Percentiles rank a stretch among this genome's conserved stretches.
These are phyloP conservation scores for Eucalyptus pauciflora DNA, from an alignment of 345 rosid genomes.

Conservation along the genomic window DNA sequence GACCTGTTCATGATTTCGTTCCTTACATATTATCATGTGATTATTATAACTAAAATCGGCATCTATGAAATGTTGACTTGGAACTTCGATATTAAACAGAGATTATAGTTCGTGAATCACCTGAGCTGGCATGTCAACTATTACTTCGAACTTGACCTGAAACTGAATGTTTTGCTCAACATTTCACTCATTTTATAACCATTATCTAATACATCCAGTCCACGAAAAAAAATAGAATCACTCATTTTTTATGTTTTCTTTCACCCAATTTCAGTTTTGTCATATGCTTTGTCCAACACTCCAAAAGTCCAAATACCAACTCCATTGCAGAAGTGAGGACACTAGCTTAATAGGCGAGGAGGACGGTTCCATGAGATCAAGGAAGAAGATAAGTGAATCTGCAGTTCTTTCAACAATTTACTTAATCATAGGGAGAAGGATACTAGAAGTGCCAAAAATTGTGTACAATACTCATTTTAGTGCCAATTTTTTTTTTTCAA, in stretches of 20 bases:
- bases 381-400: not conserved
- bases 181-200: not conserved
- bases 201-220: too few relatives aligned
- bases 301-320: not conserved
- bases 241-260: not conserved
- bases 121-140: not conserved
- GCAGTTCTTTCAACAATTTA: too few relatives aligned
- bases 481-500: too few relatives aligned
- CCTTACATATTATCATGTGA: not conserved
- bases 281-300: not conserved
- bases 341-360: not conserved
- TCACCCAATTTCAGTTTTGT: not conserved
- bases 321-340: not conserved
- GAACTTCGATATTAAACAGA: not conserved
- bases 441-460: too few relatives aligned
- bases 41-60: not conserved
- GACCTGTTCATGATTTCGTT: not conserved
- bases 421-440: too few relatives aligned
- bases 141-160: not conserved
- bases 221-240: not conserved
- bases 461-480: accelerated
- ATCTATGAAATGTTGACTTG: not conserved
- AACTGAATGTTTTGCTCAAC: not conserved
- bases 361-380: not conserved
- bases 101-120: not conserved